These are phyloP conservation scores for Phytophthora chlamydospora DNA, from an alignment of 352 stramenopile genomes.

Conservation along the genomic window DNA sequence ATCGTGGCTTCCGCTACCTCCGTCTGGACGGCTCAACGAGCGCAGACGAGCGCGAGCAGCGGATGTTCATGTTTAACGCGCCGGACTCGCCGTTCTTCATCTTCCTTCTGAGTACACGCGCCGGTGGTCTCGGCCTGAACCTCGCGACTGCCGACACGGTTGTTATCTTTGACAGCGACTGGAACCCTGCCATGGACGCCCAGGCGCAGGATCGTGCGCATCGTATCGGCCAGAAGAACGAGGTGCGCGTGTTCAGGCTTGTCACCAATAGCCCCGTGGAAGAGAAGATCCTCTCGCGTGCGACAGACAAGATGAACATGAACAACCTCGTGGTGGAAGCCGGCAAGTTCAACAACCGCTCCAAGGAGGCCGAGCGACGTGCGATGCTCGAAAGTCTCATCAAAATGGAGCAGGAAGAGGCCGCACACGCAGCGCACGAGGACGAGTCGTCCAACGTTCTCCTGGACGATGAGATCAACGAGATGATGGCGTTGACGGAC, in stretches of 20 bases:
- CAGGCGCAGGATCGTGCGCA: conserved; percentile 93
- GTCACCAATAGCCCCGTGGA: conserved; percentile 90
- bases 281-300: conserved; percentile 86
- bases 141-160: conserved; percentile 98
- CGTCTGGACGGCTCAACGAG: conserved; percentile 96
- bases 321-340: conserved; percentile 91
- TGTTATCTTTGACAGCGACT: conserved; percentile 99
- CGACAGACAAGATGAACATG: conserved; percentile 93
- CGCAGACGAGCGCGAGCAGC: conserved; percentile 95
- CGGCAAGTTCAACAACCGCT: conserved; percentile 89
- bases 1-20: conserved; percentile 93
- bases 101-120: conserved; percentile 97
- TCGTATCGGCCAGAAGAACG: conserved; percentile 92
- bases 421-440: conserved; percentile 64
- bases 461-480: conserved; percentile 88
- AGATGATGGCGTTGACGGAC: conserved; percentile 91
- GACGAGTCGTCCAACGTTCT: conserved; percentile 73
- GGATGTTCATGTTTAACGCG: conserved; percentile 99
- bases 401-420: conserved; percentile 90
- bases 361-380: conserved; percentile 85
- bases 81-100: conserved; percentile 92
- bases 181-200: conserved; percentile 98
- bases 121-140: conserved; percentile 98
- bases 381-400: conserved; percentile 88
- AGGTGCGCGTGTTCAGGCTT: conserved; percentile 88